Base-by-base conservation (phyloP, 768 basidiomycete species). In the Lentinula detonsa region DNA sequence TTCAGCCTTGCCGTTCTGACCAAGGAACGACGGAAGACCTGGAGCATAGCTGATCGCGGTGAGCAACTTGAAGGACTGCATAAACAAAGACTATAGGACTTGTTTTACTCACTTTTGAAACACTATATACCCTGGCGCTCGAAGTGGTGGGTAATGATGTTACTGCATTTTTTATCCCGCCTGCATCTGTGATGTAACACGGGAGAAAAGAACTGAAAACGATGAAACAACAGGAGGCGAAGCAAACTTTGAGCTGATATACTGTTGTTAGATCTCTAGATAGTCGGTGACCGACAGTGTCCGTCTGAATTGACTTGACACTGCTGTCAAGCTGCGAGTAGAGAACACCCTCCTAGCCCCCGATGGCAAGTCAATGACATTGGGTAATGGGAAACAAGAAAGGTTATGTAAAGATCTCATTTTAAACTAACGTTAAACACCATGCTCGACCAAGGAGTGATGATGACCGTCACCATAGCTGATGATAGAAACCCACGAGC, bases 11-110 rank as follows among this genome's bases (percentile, higher is more conserved):
- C 61, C 79, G 78, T 0, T 53, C 57, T 4, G 69, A 50, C 73
- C 75, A 18, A 80, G 65, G 60, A 75, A 77, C 5, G 78, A 65
- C 8, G 78, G 78, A 2, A 75, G 35, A 10, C 75, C 77, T 2
- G 73, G 28, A 28, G 4, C 28, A 28, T 28, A 28, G 28, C 28
- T 28, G 28, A 28, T 28, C 28, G 28, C 28, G 3, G 28, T 28
- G 28, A 28, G 28, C 28, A 4, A 28, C 21, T 21, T 21, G 21
- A 28, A 28, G 28, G 3, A 28, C 28, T 28, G 28, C 28, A 28
- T 28, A 28, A 28, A 28, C 28, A 28, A 28, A 28, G 28, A 28
- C 28, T 28, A 28, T 28, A 28, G 28, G 0, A 28, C 3, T 28
- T 28, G 3, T 15, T 21, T 15, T 1, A 68, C 71, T 60, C 53